These are phyloP conservation scores for Termitomyces sp. DNA, from an alignment of 768 basidiomycete species.

Conservation along the genomic window DNA sequence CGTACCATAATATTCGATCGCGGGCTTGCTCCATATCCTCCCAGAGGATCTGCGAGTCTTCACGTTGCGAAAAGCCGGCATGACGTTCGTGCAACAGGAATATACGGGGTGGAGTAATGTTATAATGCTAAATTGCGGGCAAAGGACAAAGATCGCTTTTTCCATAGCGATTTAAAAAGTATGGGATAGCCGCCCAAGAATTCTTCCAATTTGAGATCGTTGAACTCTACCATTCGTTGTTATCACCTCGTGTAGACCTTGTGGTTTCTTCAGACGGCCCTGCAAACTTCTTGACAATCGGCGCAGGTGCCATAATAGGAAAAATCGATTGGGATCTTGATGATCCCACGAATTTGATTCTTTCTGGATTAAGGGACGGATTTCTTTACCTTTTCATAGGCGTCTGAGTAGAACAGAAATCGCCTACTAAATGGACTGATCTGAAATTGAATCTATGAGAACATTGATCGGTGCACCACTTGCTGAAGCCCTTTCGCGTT, in stretches of 20 bases:
- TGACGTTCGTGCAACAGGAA: slow-evolving; percentile 6
- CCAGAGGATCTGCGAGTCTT: slow-evolving; percentile 17
- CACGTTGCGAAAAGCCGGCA: slow-evolving; percentile 24
- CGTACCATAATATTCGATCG: slow-evolving; percentile 20
- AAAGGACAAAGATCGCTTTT: slow-evolving; percentile 3
- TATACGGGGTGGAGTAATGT: not conserved
- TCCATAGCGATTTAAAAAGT: slow-evolving; percentile 17
- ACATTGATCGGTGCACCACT: not conserved
- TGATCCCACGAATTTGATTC: not conserved
- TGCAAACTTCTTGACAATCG: slow-evolving; percentile 10
- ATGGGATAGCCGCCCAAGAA: slow-evolving; percentile 2
- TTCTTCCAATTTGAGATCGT: slow-evolving; percentile 19
- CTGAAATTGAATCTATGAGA: not conserved
- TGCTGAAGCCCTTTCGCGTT: not conserved
- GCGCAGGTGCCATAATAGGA: slow-evolving; percentile 1
- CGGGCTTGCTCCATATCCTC: slow-evolving; percentile 13
- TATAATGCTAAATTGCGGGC: not conserved
- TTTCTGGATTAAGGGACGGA: not conserved
- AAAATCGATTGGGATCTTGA: slow-evolving; percentile 13
- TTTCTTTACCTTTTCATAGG: not conserved
- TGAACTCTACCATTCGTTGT: slow-evolving; percentile 18
- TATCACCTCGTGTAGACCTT: slow-evolving; percentile 26
- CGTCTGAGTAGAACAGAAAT: not conserved
- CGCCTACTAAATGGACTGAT: not conserved
- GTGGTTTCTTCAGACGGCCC: slow-evolving; percentile 12